Conservation (phyloP, 2,329 filamentous ascomycete genomes). For the Stenocarpella maydis region DNA sequence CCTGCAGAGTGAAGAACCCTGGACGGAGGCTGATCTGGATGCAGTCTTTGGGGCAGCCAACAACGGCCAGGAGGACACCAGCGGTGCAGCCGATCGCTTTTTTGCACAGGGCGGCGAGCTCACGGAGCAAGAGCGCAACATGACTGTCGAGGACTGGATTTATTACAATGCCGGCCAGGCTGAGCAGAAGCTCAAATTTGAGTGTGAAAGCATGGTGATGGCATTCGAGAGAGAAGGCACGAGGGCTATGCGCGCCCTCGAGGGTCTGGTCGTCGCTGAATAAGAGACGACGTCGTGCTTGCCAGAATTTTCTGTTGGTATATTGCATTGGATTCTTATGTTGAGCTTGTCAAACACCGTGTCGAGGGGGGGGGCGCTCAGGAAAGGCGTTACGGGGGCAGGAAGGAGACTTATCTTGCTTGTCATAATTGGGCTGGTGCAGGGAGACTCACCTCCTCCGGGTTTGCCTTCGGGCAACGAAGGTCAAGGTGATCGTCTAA, state of each 20-base stretch:
- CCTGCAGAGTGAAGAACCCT: constrained; percentile 67
- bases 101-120: constrained; percentile 67
- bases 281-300: constrained; percentile 38
- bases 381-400: too few relatives aligned
- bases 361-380: background rate
- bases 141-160: constrained; percentile 97
- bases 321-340: background rate
- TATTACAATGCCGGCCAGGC: constrained; percentile 80
- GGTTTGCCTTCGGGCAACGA: background rate
- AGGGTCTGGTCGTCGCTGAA: constrained; percentile 68
- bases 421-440: background rate
- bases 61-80: constrained; percentile 52
- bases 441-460: constrained; percentile 5
- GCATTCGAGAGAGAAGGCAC: constrained; percentile 85
- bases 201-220: constrained; percentile 85
- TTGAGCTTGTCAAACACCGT: background rate
- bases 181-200: constrained; percentile 78
- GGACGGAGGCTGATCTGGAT: constrained; percentile 82
- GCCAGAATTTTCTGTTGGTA: background rate
- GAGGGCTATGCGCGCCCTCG: constrained; percentile 78
- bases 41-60: constrained; percentile 64
- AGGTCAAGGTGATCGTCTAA: constrained; percentile 14
- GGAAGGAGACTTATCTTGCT: background rate
- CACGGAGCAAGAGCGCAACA: constrained; percentile 79
- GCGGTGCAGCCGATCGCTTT: constrained; percentile 60